A percentile compares a stretch with the other conserved stretches of the same genome.
phyloP scores from a whole-genome alignment of 2,329 filamentous ascomycete genomes.

The Zymoseptoria pseudotritici region DNA sequence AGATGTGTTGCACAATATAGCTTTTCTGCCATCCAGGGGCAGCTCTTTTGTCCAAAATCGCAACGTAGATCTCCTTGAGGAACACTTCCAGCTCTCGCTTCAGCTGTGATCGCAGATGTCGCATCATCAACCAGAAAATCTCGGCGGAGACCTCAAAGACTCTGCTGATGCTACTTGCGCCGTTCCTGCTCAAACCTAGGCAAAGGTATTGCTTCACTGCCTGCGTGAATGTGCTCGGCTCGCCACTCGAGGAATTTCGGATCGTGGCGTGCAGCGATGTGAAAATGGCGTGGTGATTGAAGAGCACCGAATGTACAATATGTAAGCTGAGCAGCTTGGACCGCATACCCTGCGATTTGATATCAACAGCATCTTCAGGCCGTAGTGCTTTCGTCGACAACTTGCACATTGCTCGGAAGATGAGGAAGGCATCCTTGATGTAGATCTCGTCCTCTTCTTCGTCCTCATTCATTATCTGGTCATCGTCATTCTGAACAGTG shows the following conservation, averaged over 20 bases:
- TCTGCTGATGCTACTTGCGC: constrained; percentile 80
- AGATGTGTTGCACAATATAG: constrained; percentile 71
- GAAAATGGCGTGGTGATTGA: constrained; percentile 88
- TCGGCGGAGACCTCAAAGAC: constrained; percentile 96
- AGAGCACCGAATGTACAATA: constrained; percentile 87
- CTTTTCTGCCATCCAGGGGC: constrained; percentile 87
- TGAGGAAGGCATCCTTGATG: constrained; percentile 91
- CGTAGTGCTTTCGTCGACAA: constrained; percentile 86
- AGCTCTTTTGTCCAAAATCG: constrained; percentile 78
- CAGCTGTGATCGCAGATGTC: constrained; percentile 84
- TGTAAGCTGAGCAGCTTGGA: constrained; percentile 94
- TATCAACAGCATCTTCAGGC: constrained; percentile 83
- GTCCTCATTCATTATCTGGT: constrained; percentile 55
- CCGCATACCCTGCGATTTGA: constrained; percentile 92
- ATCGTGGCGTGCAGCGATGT: constrained; percentile 88
- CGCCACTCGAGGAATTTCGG: constrained; percentile 79
- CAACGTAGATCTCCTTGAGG: constrained; percentile 91
- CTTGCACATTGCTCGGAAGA: constrained; percentile 96
- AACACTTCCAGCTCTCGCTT: constrained; percentile 99
- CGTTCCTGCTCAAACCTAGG: constrained; percentile 88
- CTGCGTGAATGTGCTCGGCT: constrained; percentile 83
- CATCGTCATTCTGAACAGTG: constrained; percentile 26
- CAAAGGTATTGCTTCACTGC: constrained; percentile 96
- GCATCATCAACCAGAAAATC: constrained; percentile 96
- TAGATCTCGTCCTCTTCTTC: constrained; percentile 92